These are phyloP conservation scores for Dalbergia oliveri DNA, from an alignment of 306 rosid genomes.

Conservation along the genomic window DNA sequence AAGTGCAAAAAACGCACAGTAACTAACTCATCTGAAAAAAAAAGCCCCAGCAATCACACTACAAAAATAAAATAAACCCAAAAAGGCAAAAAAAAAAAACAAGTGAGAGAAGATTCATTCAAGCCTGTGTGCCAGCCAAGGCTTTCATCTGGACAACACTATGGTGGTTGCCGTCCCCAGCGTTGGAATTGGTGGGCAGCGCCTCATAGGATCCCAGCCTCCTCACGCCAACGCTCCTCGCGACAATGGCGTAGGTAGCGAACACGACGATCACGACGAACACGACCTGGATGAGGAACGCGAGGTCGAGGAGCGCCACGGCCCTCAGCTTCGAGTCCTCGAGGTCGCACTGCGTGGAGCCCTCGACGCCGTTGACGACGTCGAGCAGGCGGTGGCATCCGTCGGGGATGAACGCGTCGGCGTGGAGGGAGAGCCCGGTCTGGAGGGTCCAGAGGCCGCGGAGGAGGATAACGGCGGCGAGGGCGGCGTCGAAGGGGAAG, in stretches of 20 bases:
- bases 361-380: constrained; percentile 75
- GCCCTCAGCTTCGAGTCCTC: constrained; percentile 85
- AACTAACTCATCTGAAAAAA: neutral
- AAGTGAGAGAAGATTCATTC: constrained; percentile 40
- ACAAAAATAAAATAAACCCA: no score
- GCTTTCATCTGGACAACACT: constrained; percentile 90
- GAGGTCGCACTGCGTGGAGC: constrained; percentile 90
- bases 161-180: constrained; percentile 59
- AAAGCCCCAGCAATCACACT: neutral
- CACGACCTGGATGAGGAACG: constrained; percentile 68
- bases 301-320: constrained; percentile 79
- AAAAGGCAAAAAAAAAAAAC: neutral
- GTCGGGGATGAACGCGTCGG: constrained; percentile 87
- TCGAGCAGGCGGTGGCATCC: constrained; percentile 91
- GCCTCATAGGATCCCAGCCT: constrained; percentile 82
- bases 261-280: constrained; percentile 66
- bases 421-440: constrained; percentile 84
- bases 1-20: neutral
- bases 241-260: constrained; percentile 57
- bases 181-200: constrained; percentile 60
- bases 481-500: constrained; percentile 72
- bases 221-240: constrained; percentile 58
- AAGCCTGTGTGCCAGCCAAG: constrained; percentile 91
- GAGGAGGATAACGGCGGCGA: constrained; percentile 68
- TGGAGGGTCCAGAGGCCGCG: constrained; percentile 88